These are phyloP conservation scores for Boeremia exigua DNA, from an alignment of 2,329 filamentous ascomycete genomes.

Conservation along the genomic window DNA sequence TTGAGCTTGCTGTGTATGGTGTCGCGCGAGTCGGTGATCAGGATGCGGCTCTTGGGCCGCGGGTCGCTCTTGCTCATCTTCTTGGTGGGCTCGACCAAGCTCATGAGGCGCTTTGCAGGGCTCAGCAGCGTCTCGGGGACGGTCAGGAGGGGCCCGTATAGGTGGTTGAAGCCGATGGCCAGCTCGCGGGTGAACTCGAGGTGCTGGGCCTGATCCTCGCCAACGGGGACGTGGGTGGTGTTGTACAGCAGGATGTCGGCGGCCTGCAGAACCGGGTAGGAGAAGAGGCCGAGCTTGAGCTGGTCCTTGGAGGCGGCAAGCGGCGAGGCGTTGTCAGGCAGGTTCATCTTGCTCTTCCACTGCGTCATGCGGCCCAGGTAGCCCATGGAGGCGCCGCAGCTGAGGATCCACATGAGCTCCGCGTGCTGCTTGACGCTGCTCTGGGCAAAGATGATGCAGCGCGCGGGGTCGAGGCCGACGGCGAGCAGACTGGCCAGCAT, in stretches of 20 bases:
- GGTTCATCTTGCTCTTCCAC: conserved; percentile 86
- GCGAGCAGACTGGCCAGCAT: conserved; percentile 82
- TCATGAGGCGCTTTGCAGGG: conserved; percentile 88
- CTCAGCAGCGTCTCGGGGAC: conserved; percentile 40
- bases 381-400: conserved; percentile 88
- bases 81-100: conserved; percentile 73
- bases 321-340: conserved; percentile 64
- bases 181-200: conserved; percentile 90
- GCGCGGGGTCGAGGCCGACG: conserved; percentile 79
- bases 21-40: conserved; percentile 74
- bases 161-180: conserved; percentile 84
- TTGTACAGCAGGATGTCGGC: conserved; percentile 88
- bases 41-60: conserved; percentile 75
- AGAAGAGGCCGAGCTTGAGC: conserved; percentile 89
- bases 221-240: conserved; percentile 93
- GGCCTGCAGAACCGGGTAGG: conserved; percentile 93
- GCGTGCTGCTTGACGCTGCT: conserved; percentile 77
- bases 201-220: conserved; percentile 94
- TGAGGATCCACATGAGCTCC: conserved; percentile 97
- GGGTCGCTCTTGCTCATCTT: conserved; percentile 96
- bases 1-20: conserved; percentile 74
- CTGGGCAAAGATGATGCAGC: conserved; percentile 82
- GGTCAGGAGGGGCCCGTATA: conserved; percentile 59
- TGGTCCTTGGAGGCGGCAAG: conserved; percentile 59
- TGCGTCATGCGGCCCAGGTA: conserved; percentile 99